phyloP scores from a whole-genome alignment of 208 protist species.

The Leptomonas seymouri region DNA sequence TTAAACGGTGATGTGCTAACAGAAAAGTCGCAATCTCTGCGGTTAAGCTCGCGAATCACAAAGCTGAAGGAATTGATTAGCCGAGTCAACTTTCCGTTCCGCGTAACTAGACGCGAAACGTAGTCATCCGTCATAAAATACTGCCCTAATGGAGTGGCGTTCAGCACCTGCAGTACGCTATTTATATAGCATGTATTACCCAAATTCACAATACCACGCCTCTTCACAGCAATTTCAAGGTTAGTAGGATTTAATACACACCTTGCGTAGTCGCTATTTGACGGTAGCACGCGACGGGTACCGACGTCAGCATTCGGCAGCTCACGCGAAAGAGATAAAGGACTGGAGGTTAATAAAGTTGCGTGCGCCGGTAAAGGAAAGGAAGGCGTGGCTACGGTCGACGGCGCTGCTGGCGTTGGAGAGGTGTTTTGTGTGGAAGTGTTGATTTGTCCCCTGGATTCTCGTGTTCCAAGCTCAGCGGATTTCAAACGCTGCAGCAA shows the following conservation, averaged over 20 bases:
- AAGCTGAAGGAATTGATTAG: constrained; percentile 70
- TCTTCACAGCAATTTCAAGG: constrained; percentile 18
- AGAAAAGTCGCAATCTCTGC: constrained; percentile 44
- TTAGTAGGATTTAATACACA: constrained; percentile 39
- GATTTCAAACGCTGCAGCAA: constrained; percentile 24
- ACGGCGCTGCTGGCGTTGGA: neutral
- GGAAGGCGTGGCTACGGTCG: neutral
- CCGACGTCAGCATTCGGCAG: neutral
- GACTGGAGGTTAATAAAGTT: neutral
- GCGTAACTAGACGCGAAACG: constrained; percentile 42
- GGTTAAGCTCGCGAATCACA: constrained; percentile 84
- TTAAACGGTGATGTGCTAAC: constrained; percentile 89
- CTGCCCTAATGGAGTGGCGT: constrained; percentile 74
- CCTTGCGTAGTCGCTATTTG: constrained; percentile 18
- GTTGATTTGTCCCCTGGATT: neutral
- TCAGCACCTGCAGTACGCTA: constrained; percentile 84
- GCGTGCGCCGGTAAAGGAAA: constrained; percentile 2
- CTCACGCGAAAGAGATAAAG: neutral
- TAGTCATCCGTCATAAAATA: constrained; percentile 92
- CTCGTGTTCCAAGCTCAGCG: constrained; percentile 5
- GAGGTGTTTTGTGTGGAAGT: neutral
- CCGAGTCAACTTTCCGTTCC: constrained; percentile 34
- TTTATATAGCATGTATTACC: constrained; percentile 96
- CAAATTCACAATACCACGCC: constrained; percentile 89
- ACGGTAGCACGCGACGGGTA: constrained; percentile 3